These are phyloP conservation scores for Jatropha multifida DNA, from an alignment of 441 rosid species.

Conservation along the genomic window DNA sequence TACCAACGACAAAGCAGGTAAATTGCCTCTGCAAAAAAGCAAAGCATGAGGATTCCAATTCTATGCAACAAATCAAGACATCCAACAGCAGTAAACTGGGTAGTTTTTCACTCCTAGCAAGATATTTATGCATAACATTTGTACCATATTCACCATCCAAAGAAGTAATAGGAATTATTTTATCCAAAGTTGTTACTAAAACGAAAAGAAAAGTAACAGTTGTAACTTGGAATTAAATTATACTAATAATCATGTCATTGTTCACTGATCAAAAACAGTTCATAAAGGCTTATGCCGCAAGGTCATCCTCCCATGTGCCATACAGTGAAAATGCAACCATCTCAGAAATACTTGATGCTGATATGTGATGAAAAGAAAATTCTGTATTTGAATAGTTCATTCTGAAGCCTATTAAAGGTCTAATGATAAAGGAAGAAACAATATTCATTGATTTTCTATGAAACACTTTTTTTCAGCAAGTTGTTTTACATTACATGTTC, in stretches of 20 bases:
- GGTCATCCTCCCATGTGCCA: background rate
- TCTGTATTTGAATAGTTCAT: background rate
- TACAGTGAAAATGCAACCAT: background rate
- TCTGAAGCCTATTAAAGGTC: background rate
- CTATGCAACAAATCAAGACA: background rate
- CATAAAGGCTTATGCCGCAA: background rate
- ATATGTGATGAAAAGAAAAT: background rate
- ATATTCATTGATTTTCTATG: background rate
- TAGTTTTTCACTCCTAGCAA: background rate
- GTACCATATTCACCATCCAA: background rate
- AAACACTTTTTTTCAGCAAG: too few species aligned
- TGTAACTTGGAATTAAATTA: background rate
- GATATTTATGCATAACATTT: background rate
- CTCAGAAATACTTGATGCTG: background rate
- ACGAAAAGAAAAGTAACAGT: background rate
- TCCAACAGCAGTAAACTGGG: background rate
- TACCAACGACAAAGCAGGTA: background rate
- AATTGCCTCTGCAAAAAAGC: background rate
- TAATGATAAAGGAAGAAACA: background rate
- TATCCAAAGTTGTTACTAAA: background rate
- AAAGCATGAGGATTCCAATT: background rate
- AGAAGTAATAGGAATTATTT: background rate
- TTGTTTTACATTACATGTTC: background rate
- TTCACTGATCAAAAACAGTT: background rate
- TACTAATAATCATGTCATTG: background rate